Evolutionary conservation across 768 basidiomycete species (phyloP).

Genomic region (Boletus rex-veris): DNA sequence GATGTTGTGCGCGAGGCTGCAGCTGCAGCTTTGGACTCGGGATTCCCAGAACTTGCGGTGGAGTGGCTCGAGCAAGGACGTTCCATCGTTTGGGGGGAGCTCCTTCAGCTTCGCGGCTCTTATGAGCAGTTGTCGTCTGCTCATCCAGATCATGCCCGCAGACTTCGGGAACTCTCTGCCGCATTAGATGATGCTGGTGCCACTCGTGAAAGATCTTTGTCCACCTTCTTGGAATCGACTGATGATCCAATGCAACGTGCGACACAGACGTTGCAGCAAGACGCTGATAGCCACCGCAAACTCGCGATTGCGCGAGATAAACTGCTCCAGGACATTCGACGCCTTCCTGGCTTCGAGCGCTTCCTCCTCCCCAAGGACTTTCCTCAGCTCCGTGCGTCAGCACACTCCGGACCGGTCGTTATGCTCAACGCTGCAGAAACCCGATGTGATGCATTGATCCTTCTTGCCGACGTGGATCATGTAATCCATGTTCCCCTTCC

Average conservation of each 20-base stretch:
- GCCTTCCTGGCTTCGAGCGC: constrained; percentile 2
- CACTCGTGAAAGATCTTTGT: neutral
- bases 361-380: constrained; percentile 2
- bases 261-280: neutral
- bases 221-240: neutral
- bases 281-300: neutral
- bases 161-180: too few species aligned
- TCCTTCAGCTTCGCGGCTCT: too few species aligned
- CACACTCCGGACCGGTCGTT: neutral
- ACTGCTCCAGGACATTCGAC: neutral
- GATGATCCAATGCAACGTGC: neutral
- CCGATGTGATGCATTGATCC: constrained; percentile 32
- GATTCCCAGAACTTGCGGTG: constrained; percentile 1
- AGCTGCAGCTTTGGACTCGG: constrained; percentile 15
- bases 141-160: too few species aligned
- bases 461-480: neutral
- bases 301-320: constrained; percentile 3
- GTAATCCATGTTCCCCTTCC: constrained; percentile 4
- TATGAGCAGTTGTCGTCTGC: too few species aligned
- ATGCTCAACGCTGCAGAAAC: neutral
- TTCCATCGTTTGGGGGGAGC: constrained; percentile 7
- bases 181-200: neutral
- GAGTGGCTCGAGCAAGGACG: constrained; percentile 19
- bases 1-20: neutral
- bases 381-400: neutral